Conservation (phyloP, 2,329 filamentous ascomycete genomes). For the Fusarium compactum region DNA sequence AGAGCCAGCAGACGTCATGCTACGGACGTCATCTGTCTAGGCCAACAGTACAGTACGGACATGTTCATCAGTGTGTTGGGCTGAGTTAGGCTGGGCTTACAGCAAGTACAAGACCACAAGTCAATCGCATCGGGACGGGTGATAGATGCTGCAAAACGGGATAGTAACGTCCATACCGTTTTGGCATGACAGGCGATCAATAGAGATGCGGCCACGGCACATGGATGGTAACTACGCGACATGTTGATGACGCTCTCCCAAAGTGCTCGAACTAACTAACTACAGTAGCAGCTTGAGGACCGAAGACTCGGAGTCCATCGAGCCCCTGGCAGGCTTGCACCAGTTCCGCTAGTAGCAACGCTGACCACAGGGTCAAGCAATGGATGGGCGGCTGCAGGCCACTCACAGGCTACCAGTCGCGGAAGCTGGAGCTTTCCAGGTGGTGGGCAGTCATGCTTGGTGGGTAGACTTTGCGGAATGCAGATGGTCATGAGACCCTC, state of each 20-base stretch:
- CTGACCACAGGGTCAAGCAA: conserved; percentile 27
- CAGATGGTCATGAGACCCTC: conserved; percentile 49
- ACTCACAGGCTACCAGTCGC: conserved; percentile 29
- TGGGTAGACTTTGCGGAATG: conserved; percentile 45
- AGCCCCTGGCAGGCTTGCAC: conserved; percentile 23
- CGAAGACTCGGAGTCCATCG: conserved; percentile 15
- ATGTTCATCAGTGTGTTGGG: conserved; percentile 33
- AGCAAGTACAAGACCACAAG: conserved; percentile 17
- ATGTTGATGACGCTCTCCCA: conserved; percentile 23
- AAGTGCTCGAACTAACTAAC: conserved; percentile 21
- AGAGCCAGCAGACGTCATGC: conserved; percentile 40
- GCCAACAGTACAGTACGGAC: conserved; percentile 13
- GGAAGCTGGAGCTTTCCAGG: conserved; percentile 37
- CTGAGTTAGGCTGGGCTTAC: conserved; percentile 11
- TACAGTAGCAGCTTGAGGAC: neutral
- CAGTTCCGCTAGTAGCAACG: conserved; percentile 22
- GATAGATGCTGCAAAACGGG: conserved; percentile 24
- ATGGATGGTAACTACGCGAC: conserved; percentile 16
- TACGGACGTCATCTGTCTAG: conserved; percentile 44
- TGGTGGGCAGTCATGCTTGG: conserved; percentile 40
- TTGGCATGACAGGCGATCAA: conserved; percentile 25
- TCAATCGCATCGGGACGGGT: conserved; percentile 11
- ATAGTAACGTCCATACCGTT: conserved; percentile 23
- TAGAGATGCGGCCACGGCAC: conserved; percentile 34
- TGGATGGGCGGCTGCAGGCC: conserved; percentile 33